A percentile compares a stretch with the other conserved stretches of the same genome.
Conservation (phyloP, 208 protist species). For the Acanthamoeba triangularis region DNA sequence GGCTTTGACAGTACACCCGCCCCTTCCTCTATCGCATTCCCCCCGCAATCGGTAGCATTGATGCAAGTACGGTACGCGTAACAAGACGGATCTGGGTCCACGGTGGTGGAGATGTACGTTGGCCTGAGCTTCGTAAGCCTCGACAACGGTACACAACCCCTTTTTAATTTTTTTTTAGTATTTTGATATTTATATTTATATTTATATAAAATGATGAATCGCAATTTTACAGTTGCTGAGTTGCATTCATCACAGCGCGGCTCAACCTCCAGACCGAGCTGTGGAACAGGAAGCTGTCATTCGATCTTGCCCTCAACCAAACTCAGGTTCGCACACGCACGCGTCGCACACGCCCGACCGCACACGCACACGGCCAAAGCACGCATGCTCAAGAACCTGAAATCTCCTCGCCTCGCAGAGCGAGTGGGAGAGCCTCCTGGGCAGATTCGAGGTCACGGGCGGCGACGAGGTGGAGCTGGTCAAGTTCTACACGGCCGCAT, state of each 20-base stretch:
- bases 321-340: background rate
- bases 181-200: background rate
- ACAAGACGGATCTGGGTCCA: background rate
- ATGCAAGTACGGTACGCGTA: background rate
- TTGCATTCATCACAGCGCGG: background rate
- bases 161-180: background rate
- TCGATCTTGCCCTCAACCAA: background rate
- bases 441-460: background rate
- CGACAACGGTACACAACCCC: background rate
- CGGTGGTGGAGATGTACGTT: background rate
- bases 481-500: slow-evolving; percentile 74
- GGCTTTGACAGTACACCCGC: background rate
- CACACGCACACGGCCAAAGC: too few relatives aligned
- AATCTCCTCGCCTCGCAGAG: background rate
- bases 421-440: background rate
- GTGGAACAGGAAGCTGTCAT: background rate
- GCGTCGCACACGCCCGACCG: background rate
- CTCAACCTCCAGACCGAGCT: background rate
- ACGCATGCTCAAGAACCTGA: background rate
- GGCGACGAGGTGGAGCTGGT: background rate
- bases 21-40: background rate
- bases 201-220: too few relatives aligned
- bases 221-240: too few relatives aligned
- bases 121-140: background rate
- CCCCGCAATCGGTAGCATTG: background rate